Conservation (phyloP, 345 rosid genomes). For the Citrus glauca region DNA sequence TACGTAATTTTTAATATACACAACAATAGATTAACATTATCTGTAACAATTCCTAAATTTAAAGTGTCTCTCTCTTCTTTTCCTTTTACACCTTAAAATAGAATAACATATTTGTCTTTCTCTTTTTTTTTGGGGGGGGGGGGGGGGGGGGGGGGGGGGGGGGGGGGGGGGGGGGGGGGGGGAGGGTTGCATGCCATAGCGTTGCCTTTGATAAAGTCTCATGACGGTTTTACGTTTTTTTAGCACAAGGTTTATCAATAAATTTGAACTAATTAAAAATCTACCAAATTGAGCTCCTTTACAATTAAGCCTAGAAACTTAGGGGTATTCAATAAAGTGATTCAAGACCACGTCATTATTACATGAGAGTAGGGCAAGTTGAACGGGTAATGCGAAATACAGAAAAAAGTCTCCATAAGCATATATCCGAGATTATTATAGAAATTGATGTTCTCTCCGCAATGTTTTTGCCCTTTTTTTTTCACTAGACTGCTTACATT, state of each 20-base stretch:
- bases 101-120: not conserved
- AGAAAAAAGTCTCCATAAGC: not conserved
- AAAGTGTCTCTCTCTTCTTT: not conserved
- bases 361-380: not conserved
- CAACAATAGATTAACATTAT: too few relatives aligned
- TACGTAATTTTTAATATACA: not conserved
- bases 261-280: not conserved
- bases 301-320: not conserved
- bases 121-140: too few relatives aligned
- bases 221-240: not conserved
- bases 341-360: not conserved
- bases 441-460: too few relatives aligned
- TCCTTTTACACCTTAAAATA: not conserved
- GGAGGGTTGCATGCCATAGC: not conserved
- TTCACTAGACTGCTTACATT: too few relatives aligned
- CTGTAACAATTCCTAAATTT: not conserved
- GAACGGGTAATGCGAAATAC: not conserved
- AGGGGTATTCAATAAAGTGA: not conserved
- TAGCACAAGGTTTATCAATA: not conserved
- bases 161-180: too few relatives aligned
- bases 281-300: not conserved
- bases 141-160: too few relatives aligned
- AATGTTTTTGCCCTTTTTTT: too few relatives aligned
- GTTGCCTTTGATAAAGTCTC: not conserved
- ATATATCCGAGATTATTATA: not conserved